phyloP scores from a whole-genome alignment of 192 early-diverging fungal genomes.

The Phycomyces blakesleeanus region DNA sequence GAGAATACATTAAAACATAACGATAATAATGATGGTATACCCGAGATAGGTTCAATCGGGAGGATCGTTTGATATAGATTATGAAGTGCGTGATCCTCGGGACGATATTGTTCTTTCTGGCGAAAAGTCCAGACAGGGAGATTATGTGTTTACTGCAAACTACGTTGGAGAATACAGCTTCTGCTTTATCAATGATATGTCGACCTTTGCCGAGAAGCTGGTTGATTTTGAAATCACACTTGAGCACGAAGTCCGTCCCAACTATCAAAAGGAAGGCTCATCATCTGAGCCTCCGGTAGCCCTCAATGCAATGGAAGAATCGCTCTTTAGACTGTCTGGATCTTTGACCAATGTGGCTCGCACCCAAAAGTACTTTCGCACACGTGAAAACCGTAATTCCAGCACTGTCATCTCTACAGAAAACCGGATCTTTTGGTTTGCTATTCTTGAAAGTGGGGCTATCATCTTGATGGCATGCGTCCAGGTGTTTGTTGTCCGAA shows the following conservation, averaged over 20 bases:
- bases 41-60: conserved; percentile 97
- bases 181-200: conserved; percentile 95
- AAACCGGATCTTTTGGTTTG: conserved; percentile 91
- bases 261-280: conserved; percentile 35
- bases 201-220: conserved; percentile 91
- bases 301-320: conserved; percentile 52
- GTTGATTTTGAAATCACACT: conserved; percentile 94
- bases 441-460: conserved; percentile 66
- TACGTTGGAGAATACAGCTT: conserved; percentile 89
- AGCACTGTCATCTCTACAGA: conserved; percentile 86
- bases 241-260: conserved; percentile 76
- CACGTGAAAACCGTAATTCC: conserved; percentile 88
- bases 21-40: too few relatives aligned
- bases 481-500: conserved; percentile 94
- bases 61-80: conserved; percentile 97
- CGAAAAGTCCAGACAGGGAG: conserved; percentile 89
- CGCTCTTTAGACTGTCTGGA: conserved; percentile 58
- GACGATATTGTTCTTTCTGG: conserved; percentile 65
- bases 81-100: conserved; percentile 76
- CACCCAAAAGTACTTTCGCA: conserved; percentile 85
- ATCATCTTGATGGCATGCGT: conserved; percentile 81
- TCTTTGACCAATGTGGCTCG: conserved; percentile 68
- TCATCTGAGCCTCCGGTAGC: conserved; percentile 42
- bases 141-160: conserved; percentile 89
- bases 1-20: too few relatives aligned